A percentile compares a stretch with the other conserved stretches of the same genome.
Evolutionary conservation across 164 flowering plant species (phyloP).

Genomic region (Taxillus chinensis): DNA sequence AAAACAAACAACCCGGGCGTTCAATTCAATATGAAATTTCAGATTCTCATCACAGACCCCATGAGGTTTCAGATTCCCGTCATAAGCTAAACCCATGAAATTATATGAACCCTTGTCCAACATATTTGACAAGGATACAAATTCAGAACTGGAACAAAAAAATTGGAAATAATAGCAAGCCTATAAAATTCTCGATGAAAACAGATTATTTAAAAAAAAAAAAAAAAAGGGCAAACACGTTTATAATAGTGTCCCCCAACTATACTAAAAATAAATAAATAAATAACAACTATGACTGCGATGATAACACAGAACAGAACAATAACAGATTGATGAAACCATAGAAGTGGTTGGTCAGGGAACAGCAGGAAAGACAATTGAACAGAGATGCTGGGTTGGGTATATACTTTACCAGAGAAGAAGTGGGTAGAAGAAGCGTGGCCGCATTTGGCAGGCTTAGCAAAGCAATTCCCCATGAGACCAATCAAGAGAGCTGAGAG

Average conservation of each 20-base stretch:
- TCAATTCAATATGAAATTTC: no score
- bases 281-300: neutral
- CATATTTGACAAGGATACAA: no score
- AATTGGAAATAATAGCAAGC: neutral
- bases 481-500: no score
- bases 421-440: slow-evolving; percentile 35
- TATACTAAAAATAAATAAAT: neutral
- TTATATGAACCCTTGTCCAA: no score
- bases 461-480: slow-evolving; percentile 5
- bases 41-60: no score
- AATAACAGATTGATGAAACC: neutral
- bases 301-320: neutral
- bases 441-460: slow-evolving; percentile 27
- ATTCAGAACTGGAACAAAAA: no score
- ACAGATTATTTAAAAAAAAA: neutral
- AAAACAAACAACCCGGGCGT: no score
- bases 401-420: slow-evolving; percentile 17
- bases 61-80: no score
- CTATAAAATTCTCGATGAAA: neutral
- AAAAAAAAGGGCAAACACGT: neutral
- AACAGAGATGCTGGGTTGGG: neutral
- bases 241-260: neutral
- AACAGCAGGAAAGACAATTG: neutral
- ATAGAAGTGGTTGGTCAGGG: neutral
- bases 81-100: no score